Conservation (phyloP, 352 stramenopile genomes). For the Albugo laibachii region DNA sequence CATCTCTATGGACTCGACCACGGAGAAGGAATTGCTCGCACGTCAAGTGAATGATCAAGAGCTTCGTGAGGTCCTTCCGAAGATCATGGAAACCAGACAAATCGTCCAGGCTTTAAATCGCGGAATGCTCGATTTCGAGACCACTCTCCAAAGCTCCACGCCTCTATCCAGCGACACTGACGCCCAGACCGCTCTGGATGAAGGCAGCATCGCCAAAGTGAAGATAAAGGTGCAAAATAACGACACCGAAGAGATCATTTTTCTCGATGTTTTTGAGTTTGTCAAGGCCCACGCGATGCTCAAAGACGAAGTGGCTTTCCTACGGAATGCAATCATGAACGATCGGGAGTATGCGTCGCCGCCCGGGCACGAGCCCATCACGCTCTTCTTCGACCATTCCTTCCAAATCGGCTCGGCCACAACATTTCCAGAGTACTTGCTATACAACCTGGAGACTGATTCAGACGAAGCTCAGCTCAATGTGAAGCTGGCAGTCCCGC, state of each 20-base stretch:
- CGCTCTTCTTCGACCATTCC: constrained; percentile 84
- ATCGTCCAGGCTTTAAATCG: constrained; percentile 83
- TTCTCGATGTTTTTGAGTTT: constrained; percentile 88
- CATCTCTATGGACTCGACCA: constrained; percentile 17
- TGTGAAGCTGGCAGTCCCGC: constrained; percentile 79
- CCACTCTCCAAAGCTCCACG: constrained; percentile 55
- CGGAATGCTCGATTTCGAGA: constrained; percentile 83
- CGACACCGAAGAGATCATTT: constrained; percentile 75
- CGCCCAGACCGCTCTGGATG: constrained; percentile 1
- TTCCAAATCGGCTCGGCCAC: constrained; percentile 83
- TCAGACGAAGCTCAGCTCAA: constrained; percentile 75
- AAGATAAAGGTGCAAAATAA: constrained; percentile 85
- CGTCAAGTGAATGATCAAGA: constrained; percentile 80
- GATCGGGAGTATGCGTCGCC: constrained; percentile 75
- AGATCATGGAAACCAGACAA: constrained; percentile 83
- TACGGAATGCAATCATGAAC: constrained; percentile 82
- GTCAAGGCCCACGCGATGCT: constrained; percentile 68
- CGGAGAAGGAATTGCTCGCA: constrained; percentile 42
- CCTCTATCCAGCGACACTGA: constrained; percentile 19
- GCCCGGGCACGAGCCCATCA: constrained; percentile 75
- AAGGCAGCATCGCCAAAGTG: constrained; percentile 47
- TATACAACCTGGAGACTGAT: constrained; percentile 86
- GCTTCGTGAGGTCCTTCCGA: constrained; percentile 82
- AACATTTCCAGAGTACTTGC: constrained; percentile 83
- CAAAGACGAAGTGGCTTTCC: constrained; percentile 76